Evolutionary conservation across 768 basidiomycete species (phyloP).

Genomic region (Agrocybe pediades): DNA sequence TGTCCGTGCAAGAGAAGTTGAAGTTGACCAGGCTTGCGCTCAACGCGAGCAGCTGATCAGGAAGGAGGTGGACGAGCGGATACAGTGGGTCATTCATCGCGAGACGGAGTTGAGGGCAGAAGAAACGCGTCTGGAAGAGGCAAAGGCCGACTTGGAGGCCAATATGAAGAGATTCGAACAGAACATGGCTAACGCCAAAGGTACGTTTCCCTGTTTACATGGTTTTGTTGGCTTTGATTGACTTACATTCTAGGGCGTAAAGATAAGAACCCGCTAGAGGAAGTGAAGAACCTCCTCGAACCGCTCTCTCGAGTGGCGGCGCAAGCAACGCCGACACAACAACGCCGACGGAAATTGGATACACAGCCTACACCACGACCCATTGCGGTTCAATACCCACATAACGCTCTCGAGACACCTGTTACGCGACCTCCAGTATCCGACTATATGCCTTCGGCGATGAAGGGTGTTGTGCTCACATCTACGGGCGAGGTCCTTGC

Average conservation of each 20-base stretch:
- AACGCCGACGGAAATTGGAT: slow-evolving; percentile 18
- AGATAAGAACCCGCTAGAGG: slow-evolving; percentile 67
- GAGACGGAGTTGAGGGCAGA: slow-evolving; percentile 58
- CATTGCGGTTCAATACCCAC: slow-evolving; percentile 27
- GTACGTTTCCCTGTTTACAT: slow-evolving; percentile 8
- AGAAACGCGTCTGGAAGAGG: slow-evolving; percentile 47
- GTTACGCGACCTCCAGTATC: slow-evolving; percentile 37
- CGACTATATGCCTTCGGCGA: slow-evolving; percentile 51
- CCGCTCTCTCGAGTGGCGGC: slow-evolving; percentile 41
- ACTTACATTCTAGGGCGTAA: slow-evolving; percentile 36
- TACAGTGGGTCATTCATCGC: slow-evolving; percentile 48
- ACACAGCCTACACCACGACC: slow-evolving; percentile 30
- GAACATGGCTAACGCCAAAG: slow-evolving; percentile 26
- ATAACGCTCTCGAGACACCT: slow-evolving; percentile 52
- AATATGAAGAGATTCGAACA: slow-evolving; percentile 45
- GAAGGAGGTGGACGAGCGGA: slow-evolving; percentile 53
- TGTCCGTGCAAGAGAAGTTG: slow-evolving; percentile 62
- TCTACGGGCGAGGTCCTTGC: slow-evolving; percentile 73
- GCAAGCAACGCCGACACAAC: slow-evolving; percentile 25
- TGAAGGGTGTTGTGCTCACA: slow-evolving; percentile 81
- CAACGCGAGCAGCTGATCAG: slow-evolving; percentile 51
- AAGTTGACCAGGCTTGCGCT: slow-evolving; percentile 63
- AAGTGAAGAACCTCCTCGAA: slow-evolving; percentile 70
- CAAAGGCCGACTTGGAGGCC: slow-evolving; percentile 50
- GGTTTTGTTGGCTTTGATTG: background rate